Percentiles rank a stretch among this genome's conserved stretches.
These are phyloP conservation scores for Penicillium sp. DNA, from an alignment of 2,329 filamentous ascomycete species.

Conservation along the genomic window DNA sequence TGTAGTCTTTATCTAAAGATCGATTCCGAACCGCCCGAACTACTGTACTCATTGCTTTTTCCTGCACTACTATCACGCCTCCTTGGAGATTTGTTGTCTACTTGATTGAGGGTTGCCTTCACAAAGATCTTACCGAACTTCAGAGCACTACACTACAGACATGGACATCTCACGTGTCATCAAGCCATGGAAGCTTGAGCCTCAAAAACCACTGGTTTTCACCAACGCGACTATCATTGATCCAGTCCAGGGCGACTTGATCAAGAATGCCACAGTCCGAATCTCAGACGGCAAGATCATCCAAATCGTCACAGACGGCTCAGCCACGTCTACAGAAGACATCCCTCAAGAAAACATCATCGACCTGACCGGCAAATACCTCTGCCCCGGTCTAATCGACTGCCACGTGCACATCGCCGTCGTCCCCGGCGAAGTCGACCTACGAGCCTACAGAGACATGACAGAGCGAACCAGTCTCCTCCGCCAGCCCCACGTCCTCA, in stretches of 20 bases:
- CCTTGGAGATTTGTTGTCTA: neutral
- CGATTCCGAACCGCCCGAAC: neutral
- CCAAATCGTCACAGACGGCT: conserved; percentile 5
- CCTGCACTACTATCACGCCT: neutral
- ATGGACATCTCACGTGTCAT: conserved; percentile 19
- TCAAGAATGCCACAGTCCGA: conserved; percentile 15
- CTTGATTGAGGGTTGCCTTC: neutral
- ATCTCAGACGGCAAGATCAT: conserved; percentile 17
- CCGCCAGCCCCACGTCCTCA: conserved; percentile 20
- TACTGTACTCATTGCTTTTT: neutral
- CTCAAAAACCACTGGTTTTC: conserved; percentile 10
- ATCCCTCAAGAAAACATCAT: conserved; percentile 19
- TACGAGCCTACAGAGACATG: conserved; percentile 21
- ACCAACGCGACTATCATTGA: conserved; percentile 21
- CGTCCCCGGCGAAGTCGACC: conserved; percentile 39
- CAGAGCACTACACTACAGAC: neutral
- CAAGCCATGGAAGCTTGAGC: conserved; percentile 20
- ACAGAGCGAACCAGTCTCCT: conserved; percentile 20
- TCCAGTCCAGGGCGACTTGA: conserved; percentile 15
- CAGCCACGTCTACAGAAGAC: neutral
- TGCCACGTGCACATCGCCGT: conserved; percentile 51
- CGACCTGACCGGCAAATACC: conserved; percentile 45
- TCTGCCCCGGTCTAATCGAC: conserved; percentile 53
- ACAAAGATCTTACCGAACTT: too few species aligned
- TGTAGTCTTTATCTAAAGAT: neutral